These are phyloP conservation scores for Leptomonas pyrrhocoris DNA, from an alignment of 208 protist genomes.

Conservation along the genomic window DNA sequence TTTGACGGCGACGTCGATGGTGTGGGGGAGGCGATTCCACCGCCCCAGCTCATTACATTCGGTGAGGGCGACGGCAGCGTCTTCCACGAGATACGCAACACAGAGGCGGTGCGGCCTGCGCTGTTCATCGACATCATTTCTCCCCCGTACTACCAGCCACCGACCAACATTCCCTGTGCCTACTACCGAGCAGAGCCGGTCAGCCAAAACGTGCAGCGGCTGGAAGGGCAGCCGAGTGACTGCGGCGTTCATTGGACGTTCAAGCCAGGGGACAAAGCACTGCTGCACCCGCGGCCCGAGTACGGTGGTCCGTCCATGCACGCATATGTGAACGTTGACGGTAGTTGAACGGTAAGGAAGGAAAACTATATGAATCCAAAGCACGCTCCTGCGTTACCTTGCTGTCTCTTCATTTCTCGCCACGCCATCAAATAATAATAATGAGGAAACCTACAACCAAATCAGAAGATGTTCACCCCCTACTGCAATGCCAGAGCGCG, in stretches of 20 bases:
- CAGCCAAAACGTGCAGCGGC: neutral
- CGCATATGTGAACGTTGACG: constrained; percentile 38
- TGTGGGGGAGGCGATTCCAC: neutral
- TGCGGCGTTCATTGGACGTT: constrained; percentile 27
- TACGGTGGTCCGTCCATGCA: constrained; percentile 49
- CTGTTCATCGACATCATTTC: constrained; percentile 79
- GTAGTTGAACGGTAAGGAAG: neutral
- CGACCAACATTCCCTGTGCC: constrained; percentile 50
- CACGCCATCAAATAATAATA: too few relatives aligned
- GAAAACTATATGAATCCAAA: neutral
- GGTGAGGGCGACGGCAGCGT: constrained; percentile 42
- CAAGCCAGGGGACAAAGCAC: constrained; percentile 26
- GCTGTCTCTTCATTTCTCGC: neutral
- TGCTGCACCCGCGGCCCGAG: constrained; percentile 37
- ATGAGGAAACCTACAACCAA: too few relatives aligned
- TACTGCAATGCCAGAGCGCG: too few relatives aligned
- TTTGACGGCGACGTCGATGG: constrained; percentile 32
- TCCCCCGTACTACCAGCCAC: constrained; percentile 59
- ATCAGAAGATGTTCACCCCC: too few relatives aligned
- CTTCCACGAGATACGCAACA: constrained; percentile 70
- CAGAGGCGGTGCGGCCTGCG: constrained; percentile 40
- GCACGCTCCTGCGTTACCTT: neutral
- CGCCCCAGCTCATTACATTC: constrained; percentile 15
- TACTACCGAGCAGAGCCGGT: constrained; percentile 50
- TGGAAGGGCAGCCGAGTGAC: neutral